Conservation (phyloP, 306 rosid genomes). For the Hylodesmum podocarpum region DNA sequence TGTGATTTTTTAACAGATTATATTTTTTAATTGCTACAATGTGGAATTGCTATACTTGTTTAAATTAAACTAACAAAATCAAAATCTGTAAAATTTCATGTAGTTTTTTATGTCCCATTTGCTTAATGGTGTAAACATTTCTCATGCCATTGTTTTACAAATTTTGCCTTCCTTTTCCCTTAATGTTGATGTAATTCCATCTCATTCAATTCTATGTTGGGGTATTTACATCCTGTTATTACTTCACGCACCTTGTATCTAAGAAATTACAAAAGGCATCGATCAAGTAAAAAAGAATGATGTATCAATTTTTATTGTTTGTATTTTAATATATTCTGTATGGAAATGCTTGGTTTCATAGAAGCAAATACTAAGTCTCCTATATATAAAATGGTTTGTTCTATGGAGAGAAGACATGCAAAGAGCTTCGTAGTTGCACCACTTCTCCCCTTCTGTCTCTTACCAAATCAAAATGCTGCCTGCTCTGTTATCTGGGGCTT, state of each 20-base stretch:
- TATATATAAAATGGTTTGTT: not conserved
- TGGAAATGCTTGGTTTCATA: not conserved
- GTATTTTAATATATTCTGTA: not conserved
- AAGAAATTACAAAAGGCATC: not conserved
- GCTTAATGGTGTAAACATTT: conserved; percentile 7
- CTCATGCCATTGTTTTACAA: not conserved
- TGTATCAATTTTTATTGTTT: not conserved
- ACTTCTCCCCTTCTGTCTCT: not conserved
- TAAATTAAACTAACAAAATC: not conserved
- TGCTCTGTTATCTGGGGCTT: not conserved
- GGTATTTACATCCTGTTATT: not conserved
- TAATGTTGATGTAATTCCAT: not conserved
- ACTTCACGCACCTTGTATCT: not conserved
- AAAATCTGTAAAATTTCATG: not conserved
- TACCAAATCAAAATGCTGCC: not conserved
- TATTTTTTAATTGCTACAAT: not conserved
- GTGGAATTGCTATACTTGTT: conserved; percentile 4
- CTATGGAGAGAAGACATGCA: not conserved
- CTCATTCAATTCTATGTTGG: not conserved
- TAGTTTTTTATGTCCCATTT: not conserved
- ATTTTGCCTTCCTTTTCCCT: not conserved
- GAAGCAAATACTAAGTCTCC: no score
- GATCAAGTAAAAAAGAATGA: not conserved
- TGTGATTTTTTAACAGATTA: not conserved
- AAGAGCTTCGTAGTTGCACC: not conserved